Evolutionary conservation across 2,329 filamentous ascomycete genomes (phyloP).

Genomic region (Penicillium concentricum): DNA sequence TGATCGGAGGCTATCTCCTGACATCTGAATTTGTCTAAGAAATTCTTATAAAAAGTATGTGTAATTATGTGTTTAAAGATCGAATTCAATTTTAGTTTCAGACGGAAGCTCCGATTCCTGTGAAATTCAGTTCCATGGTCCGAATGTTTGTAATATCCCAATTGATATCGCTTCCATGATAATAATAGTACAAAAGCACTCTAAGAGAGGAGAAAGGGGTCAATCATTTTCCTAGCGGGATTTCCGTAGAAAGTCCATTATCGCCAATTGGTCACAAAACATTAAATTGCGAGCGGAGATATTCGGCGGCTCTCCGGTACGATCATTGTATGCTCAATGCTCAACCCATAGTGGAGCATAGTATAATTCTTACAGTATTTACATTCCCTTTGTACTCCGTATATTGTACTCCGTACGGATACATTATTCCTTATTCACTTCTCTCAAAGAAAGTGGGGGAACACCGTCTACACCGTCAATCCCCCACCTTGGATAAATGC

Average conservation of each 20-base stretch:
- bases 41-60: neutral
- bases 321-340: neutral
- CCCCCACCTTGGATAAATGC: neutral
- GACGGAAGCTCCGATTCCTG: too few relatives aligned
- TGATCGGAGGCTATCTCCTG: neutral
- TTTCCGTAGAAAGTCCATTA: neutral
- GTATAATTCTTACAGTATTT: neutral
- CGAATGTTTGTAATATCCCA: neutral
- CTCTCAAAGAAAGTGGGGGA: neutral
- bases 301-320: slow-evolving; percentile 23
- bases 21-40: neutral
- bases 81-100: neutral
- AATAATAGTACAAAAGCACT: slow-evolving; percentile 6
- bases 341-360: neutral
- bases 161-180: neutral
- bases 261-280: slow-evolving; percentile 1
- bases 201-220: slow-evolving; percentile 8
- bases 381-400: too few relatives aligned
- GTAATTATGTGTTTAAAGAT: neutral
- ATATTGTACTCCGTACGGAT: too few relatives aligned
- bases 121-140: too few relatives aligned
- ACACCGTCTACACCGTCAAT: neutral
- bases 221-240: neutral
- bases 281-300: slow-evolving; percentile 11
- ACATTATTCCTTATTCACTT: too few relatives aligned